Conservation (phyloP, 2,329 filamentous ascomycete genomes). For the Sarocladium oryzae region DNA sequence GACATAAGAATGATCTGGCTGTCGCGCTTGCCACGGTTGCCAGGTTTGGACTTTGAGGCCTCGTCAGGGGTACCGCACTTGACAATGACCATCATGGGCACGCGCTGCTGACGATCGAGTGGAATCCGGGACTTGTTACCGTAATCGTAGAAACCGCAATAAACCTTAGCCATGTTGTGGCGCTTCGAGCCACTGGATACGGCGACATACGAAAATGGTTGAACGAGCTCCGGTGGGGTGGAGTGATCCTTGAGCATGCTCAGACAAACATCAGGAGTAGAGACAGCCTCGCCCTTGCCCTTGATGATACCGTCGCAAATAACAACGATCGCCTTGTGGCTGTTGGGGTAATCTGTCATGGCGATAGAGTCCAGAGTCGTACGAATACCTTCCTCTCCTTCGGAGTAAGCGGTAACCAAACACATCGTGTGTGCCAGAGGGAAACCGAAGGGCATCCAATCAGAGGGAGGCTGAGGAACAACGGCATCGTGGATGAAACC, state of each 20-base stretch:
- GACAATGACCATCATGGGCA: constrained; percentile 94
- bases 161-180: constrained; percentile 99
- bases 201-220: constrained; percentile 91
- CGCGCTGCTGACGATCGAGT: constrained; percentile 82
- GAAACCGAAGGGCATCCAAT: constrained; percentile 96
- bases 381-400: constrained; percentile 85
- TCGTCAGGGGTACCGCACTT: constrained; percentile 95
- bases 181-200: constrained; percentile 93
- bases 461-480: constrained; percentile 89
- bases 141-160: constrained; percentile 97
- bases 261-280: constrained; percentile 85
- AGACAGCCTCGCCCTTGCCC: constrained; percentile 78
- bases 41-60: constrained; percentile 73
- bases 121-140: constrained; percentile 75
- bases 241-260: constrained; percentile 93
- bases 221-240: constrained; percentile 71
- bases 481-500: constrained; percentile 97
- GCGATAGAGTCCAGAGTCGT: constrained; percentile 95
- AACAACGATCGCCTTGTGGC: constrained; percentile 93
- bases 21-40: constrained; percentile 97
- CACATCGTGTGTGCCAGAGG: constrained; percentile 91
- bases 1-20: constrained; percentile 99
- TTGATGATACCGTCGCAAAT: constrained; percentile 98
- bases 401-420: constrained; percentile 93
- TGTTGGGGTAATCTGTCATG: constrained; percentile 97